These are phyloP conservation scores for Aphanomyces euteiches DNA, from an alignment of 352 stramenopile genomes.

Conservation along the genomic window DNA sequence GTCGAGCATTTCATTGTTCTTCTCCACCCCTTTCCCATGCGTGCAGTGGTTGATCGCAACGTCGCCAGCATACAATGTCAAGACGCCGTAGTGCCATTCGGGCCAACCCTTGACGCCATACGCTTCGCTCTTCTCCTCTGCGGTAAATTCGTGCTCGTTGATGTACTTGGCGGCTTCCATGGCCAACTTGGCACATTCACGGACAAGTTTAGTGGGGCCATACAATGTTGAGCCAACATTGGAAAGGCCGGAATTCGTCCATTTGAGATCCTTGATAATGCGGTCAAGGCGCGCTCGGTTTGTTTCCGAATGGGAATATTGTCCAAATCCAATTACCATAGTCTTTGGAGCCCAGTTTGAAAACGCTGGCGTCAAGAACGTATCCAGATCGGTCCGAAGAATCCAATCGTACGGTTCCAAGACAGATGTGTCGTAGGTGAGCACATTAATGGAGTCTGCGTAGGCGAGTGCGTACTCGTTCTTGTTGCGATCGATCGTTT, in stretches of 20 bases:
- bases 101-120: slow-evolving; percentile 26
- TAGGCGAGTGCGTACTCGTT: slow-evolving; percentile 11
- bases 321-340: not conserved
- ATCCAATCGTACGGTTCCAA: slow-evolving; percentile 21
- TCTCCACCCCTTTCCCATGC: not conserved
- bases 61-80: slow-evolving; percentile 7
- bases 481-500: not conserved
- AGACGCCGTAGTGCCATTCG: slow-evolving; percentile 22
- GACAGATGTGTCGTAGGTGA: not conserved
- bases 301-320: not conserved
- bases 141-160: slow-evolving; percentile 8
- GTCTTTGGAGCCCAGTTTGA: slow-evolving; percentile 14
- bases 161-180: slow-evolving; percentile 12
- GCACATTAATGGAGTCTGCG: slow-evolving; percentile 27
- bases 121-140: slow-evolving; percentile 6
- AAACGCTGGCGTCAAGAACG: slow-evolving; percentile 29
- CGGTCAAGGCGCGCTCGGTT: slow-evolving; percentile 1
- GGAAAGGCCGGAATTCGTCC: not conserved
- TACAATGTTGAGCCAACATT: slow-evolving; percentile 28
- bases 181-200: slow-evolving; percentile 3
- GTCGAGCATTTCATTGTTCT: not conserved
- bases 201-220: not conserved
- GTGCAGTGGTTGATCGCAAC: slow-evolving; percentile 19
- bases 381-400: slow-evolving; percentile 25
- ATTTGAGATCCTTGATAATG: slow-evolving; percentile 6